Evolutionary conservation across 495 filamentous ascomycete species (phyloP).

Genomic region (Lasiosphaeriaceae sp.): DNA sequence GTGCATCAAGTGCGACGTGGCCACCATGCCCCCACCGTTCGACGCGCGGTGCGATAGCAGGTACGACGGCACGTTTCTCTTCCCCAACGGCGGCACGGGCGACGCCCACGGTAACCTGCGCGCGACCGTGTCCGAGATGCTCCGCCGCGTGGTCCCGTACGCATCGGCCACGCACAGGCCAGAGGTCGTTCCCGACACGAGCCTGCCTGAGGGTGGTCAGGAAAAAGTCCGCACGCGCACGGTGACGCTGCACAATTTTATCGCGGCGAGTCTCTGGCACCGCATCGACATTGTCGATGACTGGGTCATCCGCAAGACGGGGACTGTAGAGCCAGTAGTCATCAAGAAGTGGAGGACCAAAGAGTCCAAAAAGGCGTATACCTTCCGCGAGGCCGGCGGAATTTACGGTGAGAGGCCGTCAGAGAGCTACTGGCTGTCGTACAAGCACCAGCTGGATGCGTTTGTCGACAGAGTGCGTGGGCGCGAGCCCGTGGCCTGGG

Average conservation of each 20-base stretch:
- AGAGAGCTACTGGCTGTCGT: conserved; percentile 47
- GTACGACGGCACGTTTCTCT: conserved; percentile 39
- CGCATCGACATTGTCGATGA: conserved; percentile 49
- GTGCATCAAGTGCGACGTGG: conserved; percentile 33
- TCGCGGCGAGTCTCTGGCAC: conserved; percentile 41
- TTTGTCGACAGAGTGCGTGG: conserved; percentile 54
- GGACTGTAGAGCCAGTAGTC: conserved; percentile 16
- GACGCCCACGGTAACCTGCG: conserved; percentile 34
- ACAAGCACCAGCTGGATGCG: conserved; percentile 51
- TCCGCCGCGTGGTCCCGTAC: conserved; percentile 12
- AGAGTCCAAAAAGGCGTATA: conserved; percentile 44
- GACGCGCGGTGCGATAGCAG: conserved; percentile 36
- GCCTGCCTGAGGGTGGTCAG: conserved; percentile 3
- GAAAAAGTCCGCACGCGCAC: conserved; percentile 37
- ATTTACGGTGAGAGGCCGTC: conserved; percentile 21
- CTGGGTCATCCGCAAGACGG: conserved; percentile 29
- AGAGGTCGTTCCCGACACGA: conserved; percentile 14
- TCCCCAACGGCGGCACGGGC: conserved; percentile 41
- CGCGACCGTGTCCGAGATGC: conserved; percentile 17
- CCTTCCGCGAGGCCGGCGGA: conserved; percentile 33
- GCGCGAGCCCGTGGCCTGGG: conserved; percentile 43
- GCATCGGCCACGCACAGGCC: conserved; percentile 26
- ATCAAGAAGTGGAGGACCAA: conserved; percentile 45
- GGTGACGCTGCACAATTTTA: conserved; percentile 40
- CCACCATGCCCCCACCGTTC: conserved; percentile 26